A percentile compares a stretch with the other conserved stretches of the same genome.
phyloP scores from a whole-genome alignment of 2,329 filamentous ascomycete species.

The Epichloe hybrida region DNA sequence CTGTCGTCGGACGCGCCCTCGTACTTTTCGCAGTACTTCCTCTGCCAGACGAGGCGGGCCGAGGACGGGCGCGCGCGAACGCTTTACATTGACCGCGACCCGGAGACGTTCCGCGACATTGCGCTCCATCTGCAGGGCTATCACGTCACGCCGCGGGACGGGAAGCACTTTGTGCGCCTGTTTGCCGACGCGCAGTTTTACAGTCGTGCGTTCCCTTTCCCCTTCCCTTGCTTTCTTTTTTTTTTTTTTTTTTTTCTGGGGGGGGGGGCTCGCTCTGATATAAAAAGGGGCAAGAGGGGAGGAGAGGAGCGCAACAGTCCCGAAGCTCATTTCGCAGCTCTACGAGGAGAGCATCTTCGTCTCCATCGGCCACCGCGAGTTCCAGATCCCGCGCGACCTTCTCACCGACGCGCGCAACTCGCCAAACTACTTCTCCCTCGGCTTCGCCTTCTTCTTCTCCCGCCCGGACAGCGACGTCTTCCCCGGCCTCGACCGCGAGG shows the following conservation, averaged over 20 bases:
- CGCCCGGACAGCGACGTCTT: constrained; percentile 61
- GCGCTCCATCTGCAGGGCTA: constrained; percentile 86
- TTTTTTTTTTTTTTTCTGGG: not conserved
- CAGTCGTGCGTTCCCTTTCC: constrained; percentile 40
- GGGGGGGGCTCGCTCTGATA: too few species aligned
- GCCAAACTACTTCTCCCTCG: constrained; percentile 92
- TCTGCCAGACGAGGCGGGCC: constrained; percentile 57
- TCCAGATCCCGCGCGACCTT: constrained; percentile 79
- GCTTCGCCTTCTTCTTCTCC: constrained; percentile 79
- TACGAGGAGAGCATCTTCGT: constrained; percentile 89
- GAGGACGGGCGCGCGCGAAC: constrained; percentile 58
- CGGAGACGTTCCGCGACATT: constrained; percentile 78
- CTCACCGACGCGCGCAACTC: constrained; percentile 76
- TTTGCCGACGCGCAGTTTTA: constrained; percentile 96
- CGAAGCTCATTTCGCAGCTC: constrained; percentile 68
- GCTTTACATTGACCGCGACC: constrained; percentile 90
- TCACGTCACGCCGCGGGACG: constrained; percentile 68
- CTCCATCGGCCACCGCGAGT: constrained; percentile 73
- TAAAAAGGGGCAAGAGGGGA: too few species aligned
- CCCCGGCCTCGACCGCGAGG: constrained; percentile 66
- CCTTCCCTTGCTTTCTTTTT: not conserved
- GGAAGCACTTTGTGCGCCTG: constrained; percentile 76
- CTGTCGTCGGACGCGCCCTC: constrained; percentile 75
- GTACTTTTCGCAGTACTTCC: constrained; percentile 91
- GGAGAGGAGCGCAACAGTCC: too few species aligned